phyloP scores from a whole-genome alignment of 2,329 filamentous ascomycete genomes.

The Lojkania enalia region DNA sequence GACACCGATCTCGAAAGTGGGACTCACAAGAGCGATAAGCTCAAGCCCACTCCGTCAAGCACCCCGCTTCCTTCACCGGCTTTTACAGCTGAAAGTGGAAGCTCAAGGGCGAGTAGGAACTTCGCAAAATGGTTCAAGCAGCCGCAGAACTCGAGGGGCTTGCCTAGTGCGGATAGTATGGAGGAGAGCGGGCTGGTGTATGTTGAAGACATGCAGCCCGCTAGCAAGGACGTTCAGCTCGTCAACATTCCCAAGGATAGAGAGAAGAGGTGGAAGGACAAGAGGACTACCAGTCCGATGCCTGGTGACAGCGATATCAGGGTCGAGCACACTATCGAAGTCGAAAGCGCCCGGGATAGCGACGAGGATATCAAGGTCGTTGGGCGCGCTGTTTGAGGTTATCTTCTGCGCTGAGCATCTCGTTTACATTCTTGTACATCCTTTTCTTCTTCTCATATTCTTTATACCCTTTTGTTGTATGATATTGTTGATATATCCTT shows the following conservation, averaged over 20 bases:
- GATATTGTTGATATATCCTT: background rate
- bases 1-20: conserved; percentile 15
- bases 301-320: conserved; percentile 9
- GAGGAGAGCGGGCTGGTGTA: conserved; percentile 20
- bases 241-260: conserved; percentile 3
- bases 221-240: conserved; percentile 3
- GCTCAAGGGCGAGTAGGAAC: conserved; percentile 6
- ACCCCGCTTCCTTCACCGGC: conserved; percentile 15
- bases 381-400: background rate
- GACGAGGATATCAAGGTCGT: background rate
- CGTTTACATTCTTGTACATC: background rate
- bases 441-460: background rate
- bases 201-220: conserved; percentile 13
- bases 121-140: conserved; percentile 20
- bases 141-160: conserved; percentile 2
- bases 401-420: background rate
- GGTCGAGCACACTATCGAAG: conserved; percentile 12
- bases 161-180: conserved; percentile 14
- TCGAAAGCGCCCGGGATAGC: conserved; percentile 11
- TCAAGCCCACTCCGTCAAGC: conserved; percentile 10
- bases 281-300: background rate
- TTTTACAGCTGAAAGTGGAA: conserved; percentile 1
- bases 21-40: conserved; percentile 7
- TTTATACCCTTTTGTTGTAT: conserved; percentile 1
- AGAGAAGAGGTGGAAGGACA: conserved; percentile 4